Conservation (phyloP, 1,139 yeast genomes). For the Geotrichum citri-aurantii region DNA sequence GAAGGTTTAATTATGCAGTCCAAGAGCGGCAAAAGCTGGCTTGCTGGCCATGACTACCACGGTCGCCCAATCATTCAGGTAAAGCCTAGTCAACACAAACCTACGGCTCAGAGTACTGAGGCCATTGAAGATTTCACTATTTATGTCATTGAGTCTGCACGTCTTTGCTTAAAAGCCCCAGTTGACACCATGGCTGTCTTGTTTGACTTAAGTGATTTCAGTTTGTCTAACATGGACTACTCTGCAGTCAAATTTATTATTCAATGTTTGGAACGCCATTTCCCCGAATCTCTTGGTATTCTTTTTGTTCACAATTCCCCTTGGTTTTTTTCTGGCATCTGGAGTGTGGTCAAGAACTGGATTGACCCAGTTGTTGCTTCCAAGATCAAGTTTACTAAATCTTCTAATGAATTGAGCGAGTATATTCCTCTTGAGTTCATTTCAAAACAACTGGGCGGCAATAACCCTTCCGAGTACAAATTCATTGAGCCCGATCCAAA, state of each 20-base stretch:
- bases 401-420: slow-evolving; percentile 52
- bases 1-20: slow-evolving; percentile 48
- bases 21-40: slow-evolving; percentile 53
- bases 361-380: slow-evolving; percentile 83
- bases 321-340: slow-evolving; percentile 80
- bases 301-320: slow-evolving; percentile 82
- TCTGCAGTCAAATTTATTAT: slow-evolving; percentile 73
- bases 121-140: slow-evolving; percentile 65
- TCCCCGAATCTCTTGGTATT: slow-evolving; percentile 77
- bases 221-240: slow-evolving; percentile 78
- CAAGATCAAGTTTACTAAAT: slow-evolving; percentile 68
- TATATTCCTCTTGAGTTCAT: slow-evolving; percentile 50
- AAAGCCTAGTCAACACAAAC: slow-evolving; percentile 63
- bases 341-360: slow-evolving; percentile 83
- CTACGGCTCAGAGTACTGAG: slow-evolving; percentile 60
- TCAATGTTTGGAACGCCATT: slow-evolving; percentile 75
- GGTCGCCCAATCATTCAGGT: slow-evolving; percentile 68
- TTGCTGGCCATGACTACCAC: slow-evolving; percentile 57
- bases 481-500: slow-evolving; percentile 51
- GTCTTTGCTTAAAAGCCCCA: slow-evolving; percentile 58
- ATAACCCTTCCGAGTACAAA: slow-evolving; percentile 48
- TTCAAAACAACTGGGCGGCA: slow-evolving; percentile 64
- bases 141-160: slow-evolving; percentile 61
- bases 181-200: slow-evolving; percentile 65
- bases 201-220: slow-evolving; percentile 70